Base-by-base conservation (phyloP, 208 protist species). In the Leishmania turanica region DNA sequence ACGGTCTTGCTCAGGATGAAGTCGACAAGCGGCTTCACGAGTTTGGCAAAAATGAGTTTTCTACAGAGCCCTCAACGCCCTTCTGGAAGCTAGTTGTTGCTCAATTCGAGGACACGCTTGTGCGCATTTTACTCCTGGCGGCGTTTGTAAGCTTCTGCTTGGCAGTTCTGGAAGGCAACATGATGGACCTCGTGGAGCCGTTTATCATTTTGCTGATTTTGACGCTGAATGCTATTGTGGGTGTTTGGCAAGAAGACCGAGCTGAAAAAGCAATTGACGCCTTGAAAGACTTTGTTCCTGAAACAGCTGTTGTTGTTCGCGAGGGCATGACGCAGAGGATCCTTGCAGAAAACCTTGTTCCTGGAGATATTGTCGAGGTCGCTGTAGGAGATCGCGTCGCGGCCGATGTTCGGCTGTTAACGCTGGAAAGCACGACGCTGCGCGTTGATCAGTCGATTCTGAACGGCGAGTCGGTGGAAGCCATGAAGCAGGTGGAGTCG, bases 161-260 rank as follows among this genome's bases (percentile, higher is more conserved):
- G 65, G 92, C 96, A 0, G 56, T 96, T 21, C 31, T 97, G 34
- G 95, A 98, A 77, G 83, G 89, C 1, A 91, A 96, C 47, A 64
- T 66, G 31, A 47, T 84, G 58, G 92, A 92, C 49, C 98, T 99
- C 79, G 93, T 99, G 5, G 97, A 99, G 84, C 96, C 97, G 3
- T 92, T 97, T 76, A 98, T 99, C 64, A 99, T 99, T 88, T 83
- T 98, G 15, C 81, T 98, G 27, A 99, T 99, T 90, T 91, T 99
- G 65, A 88, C 98, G 6, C 60, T 98, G 37, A 99, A 99, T 75
- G 97, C 98, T 4, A 84, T 92, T 40, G 96, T 99, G 49, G 96
- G 97, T 37, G 95, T 99, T 17, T 98, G 92, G 89, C 97, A 99
- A 77, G 96, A 99, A 84, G 90, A 90, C 40, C 95, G 93, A 17